Base-by-base conservation (phyloP, 257 asterid genomes). In the Agastache rugosa region DNA sequence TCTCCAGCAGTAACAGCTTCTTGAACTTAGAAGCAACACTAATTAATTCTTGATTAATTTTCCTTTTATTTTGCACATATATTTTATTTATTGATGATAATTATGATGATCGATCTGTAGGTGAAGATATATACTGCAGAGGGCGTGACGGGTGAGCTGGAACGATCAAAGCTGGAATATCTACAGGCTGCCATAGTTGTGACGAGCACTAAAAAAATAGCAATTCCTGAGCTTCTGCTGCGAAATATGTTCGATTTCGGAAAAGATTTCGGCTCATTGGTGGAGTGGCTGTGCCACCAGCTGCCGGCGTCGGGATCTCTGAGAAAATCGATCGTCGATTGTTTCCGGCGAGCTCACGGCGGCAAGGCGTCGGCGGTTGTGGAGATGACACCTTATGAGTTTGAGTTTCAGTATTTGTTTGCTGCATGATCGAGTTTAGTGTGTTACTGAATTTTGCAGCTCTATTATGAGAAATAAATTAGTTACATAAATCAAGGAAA, bases 1-100 rank as follows among this genome's bases (percentile, higher is more conserved):
- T 93, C 98, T 73, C 98, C 98, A 1, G 96, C 97, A 9, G 98
- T 93, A 77, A 84, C n/a, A n/a, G n/a, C n/a, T n/a, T n/a, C 89
- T 48, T 27, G 50, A 5, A 5, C 41, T 42, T 11, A 50, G 1
- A 0, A 0, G 11, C 39, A 37, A 37, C 9, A 1, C 1, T 1
- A 27, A 27, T 37, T 37, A 35, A 35, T 35, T 35, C 10, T 9
- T 39, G 44, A 39, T 39, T 8, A 7, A 39, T 16, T 23, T 8
- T 16, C n/a, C 25, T 15, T 23, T 5, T 16, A 0, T 11, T 58
- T 8, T 47, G 3, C 44, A 8, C 9, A 39, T 8, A 31, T 31
- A 31, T 1, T 31, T 61, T 56, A 15, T 20, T 4, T 2, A 31
- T 8, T 75, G 20, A 37, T 69, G 50, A 20, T 50, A 3, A 23